Conservation (phyloP, 352 stramenopile species). For the Phytophthora sojae region DNA sequence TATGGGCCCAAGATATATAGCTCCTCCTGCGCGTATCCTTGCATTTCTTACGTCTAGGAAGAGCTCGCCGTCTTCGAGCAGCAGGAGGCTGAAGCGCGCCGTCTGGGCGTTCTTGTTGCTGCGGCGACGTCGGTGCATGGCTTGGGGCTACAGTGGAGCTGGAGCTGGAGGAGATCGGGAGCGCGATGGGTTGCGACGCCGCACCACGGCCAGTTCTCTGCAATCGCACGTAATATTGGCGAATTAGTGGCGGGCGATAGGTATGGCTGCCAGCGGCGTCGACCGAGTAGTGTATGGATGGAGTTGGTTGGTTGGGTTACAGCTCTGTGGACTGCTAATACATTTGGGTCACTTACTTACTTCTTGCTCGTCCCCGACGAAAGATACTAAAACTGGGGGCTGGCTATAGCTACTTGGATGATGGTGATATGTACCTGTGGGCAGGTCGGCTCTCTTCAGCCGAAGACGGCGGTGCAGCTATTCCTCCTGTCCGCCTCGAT, state of each 20-base stretch:
- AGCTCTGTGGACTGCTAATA: neutral
- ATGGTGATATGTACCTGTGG: slow-evolving; percentile 13
- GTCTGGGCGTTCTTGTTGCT: slow-evolving; percentile 53
- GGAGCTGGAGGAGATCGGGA: neutral
- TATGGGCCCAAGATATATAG: neutral
- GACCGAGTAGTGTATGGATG: neutral
- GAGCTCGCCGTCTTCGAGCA: slow-evolving; percentile 93
- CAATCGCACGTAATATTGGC: neutral
- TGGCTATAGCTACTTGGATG: slow-evolving; percentile 5
- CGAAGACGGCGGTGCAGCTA: slow-evolving; percentile 35
- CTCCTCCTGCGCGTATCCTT: neutral
- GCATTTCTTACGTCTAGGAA: slow-evolving; percentile 79
- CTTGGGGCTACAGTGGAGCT: neutral
- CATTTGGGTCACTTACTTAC: slow-evolving; percentile 3
- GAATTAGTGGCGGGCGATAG: neutral
- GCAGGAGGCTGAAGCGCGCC: slow-evolving; percentile 88
- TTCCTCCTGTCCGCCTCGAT: slow-evolving; percentile 30
- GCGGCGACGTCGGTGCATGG: slow-evolving; percentile 39
- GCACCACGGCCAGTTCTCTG: neutral
- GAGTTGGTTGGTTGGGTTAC: slow-evolving; percentile 8
- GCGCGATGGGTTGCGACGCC: neutral
- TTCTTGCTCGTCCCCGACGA: slow-evolving; percentile 3
- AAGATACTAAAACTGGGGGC: slow-evolving; percentile 10
- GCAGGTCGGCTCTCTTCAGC: slow-evolving; percentile 20
- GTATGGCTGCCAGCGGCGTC: slow-evolving; percentile 20